Evolutionary conservation across 805 yeast species (phyloP).

Genomic region (Kodamaea fukazawae): DNA sequence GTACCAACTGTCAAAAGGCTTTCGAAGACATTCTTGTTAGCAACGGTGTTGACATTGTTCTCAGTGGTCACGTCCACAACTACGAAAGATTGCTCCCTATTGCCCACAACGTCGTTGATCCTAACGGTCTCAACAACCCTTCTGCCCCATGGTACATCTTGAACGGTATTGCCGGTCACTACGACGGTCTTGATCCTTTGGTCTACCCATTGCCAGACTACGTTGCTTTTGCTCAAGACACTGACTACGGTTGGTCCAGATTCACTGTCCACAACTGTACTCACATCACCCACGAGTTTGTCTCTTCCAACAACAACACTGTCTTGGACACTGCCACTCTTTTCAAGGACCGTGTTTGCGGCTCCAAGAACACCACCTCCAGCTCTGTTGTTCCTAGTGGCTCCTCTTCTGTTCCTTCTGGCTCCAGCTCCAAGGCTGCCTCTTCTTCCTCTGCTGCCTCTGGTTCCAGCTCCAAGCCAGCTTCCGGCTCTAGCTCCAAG

Average conservation of each 20-base stretch:
- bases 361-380: not conserved
- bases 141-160: constrained; percentile 15
- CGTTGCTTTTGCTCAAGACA: constrained; percentile 13
- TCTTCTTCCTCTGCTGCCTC: not conserved
- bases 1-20: constrained; percentile 13
- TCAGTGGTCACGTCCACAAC: constrained; percentile 15
- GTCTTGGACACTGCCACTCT: constrained; percentile 16
- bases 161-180: constrained; percentile 17
- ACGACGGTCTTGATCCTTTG: constrained; percentile 14
- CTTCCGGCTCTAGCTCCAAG: not conserved
- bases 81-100: constrained; percentile 14
- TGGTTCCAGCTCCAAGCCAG: not conserved
- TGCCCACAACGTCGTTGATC: constrained; percentile 10
- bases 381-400: constrained; percentile 1
- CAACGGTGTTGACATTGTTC: constrained; percentile 13
- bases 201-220: constrained; percentile 13
- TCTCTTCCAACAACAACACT: constrained; percentile 12
- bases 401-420: constrained; percentile 1
- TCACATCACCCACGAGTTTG: constrained; percentile 16
- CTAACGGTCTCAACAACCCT: constrained; percentile 16
- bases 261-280: constrained; percentile 16
- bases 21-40: constrained; percentile 12
- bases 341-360: constrained; percentile 11
- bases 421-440: not conserved
- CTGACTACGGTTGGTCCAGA: constrained; percentile 15